These are phyloP conservation scores for Ustanciosporium gigantosporum DNA, from an alignment of 1,284 basidiomycete genomes.

Conservation along the genomic window DNA sequence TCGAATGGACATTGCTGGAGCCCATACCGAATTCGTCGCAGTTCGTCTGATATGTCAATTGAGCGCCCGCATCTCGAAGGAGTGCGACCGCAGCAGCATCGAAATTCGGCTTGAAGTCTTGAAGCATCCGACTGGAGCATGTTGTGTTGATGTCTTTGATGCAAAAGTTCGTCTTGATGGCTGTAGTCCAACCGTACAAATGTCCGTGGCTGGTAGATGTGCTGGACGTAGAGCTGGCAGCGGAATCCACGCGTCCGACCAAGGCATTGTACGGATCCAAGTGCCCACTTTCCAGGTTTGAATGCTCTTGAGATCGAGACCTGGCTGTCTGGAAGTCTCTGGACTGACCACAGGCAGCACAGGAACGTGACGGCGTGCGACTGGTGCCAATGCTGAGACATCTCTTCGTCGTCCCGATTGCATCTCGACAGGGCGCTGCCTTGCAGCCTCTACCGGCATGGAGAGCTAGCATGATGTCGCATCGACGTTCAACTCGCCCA, in stretches of 20 bases:
- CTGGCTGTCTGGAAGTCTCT: too few relatives aligned
- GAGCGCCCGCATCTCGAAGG: constrained; percentile 71
- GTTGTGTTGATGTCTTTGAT: constrained; percentile 35
- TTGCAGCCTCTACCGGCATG: too few relatives aligned
- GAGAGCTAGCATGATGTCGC: too few relatives aligned
- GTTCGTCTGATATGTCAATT: constrained; percentile 84
- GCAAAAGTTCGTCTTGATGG: constrained; percentile 57
- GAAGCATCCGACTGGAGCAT: constrained; percentile 52
- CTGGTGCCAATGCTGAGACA: too few relatives aligned
- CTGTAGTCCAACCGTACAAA: constrained; percentile 42
- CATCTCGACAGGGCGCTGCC: too few relatives aligned
- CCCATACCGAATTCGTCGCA: constrained; percentile 99
- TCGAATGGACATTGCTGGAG: constrained; percentile 47
- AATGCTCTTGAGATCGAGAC: too few relatives aligned
- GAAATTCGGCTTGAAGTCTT: constrained; percentile 74
- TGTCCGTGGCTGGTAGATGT: constrained; percentile 2
- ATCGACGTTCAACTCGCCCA: too few relatives aligned
- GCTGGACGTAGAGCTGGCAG: not conserved
- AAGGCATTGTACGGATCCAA: not conserved
- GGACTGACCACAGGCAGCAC: too few relatives aligned
- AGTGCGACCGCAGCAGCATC: constrained; percentile 81
- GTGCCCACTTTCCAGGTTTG: too few relatives aligned
- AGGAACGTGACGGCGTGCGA: too few relatives aligned
- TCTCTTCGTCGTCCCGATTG: too few relatives aligned
- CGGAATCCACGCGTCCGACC: not conserved